Conservation (phyloP, 2,329 filamentous ascomycete species). For the Fusarium sp. region DNA sequence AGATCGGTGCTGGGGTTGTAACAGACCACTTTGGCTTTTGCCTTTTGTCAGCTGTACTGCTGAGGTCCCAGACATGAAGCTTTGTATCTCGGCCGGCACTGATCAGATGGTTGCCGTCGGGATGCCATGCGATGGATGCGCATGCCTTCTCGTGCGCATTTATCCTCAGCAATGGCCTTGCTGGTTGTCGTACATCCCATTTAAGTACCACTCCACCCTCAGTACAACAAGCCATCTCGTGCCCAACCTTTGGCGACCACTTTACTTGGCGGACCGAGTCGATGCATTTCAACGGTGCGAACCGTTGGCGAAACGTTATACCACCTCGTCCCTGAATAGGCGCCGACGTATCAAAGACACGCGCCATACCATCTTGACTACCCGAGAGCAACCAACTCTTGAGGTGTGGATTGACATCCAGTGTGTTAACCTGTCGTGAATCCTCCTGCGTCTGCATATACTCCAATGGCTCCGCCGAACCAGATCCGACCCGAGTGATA, state of each 20-base stretch:
- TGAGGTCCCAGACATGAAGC: constrained; percentile 75
- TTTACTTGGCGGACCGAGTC: constrained; percentile 69
- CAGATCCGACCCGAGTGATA: constrained; percentile 61
- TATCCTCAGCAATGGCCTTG: constrained; percentile 67
- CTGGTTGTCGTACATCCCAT: constrained; percentile 70
- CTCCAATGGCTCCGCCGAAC: constrained; percentile 61
- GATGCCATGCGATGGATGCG: constrained; percentile 73
- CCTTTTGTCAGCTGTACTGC: constrained; percentile 68
- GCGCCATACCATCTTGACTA: constrained; percentile 72
- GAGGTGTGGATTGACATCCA: constrained; percentile 72
- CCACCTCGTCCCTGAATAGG: constrained; percentile 62
- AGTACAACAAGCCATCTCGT: constrained; percentile 73
- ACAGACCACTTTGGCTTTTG: constrained; percentile 74
- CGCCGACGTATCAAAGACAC: constrained; percentile 69
- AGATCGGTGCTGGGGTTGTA: constrained; percentile 69
- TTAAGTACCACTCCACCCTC: constrained; percentile 72
- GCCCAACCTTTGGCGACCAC: constrained; percentile 72
- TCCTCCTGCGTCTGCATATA: constrained; percentile 71
- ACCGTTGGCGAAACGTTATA: constrained; percentile 63
- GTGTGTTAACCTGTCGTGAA: constrained; percentile 71
- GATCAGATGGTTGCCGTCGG: constrained; percentile 73
- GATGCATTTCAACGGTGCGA: constrained; percentile 55
- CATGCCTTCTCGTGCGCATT: constrained; percentile 72
- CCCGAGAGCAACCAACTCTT: constrained; percentile 70
- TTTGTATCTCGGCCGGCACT: constrained; percentile 72